Base-by-base conservation (phyloP, 2,329 filamentous ascomycete genomes). In the Blumeriella jaapii region DNA sequence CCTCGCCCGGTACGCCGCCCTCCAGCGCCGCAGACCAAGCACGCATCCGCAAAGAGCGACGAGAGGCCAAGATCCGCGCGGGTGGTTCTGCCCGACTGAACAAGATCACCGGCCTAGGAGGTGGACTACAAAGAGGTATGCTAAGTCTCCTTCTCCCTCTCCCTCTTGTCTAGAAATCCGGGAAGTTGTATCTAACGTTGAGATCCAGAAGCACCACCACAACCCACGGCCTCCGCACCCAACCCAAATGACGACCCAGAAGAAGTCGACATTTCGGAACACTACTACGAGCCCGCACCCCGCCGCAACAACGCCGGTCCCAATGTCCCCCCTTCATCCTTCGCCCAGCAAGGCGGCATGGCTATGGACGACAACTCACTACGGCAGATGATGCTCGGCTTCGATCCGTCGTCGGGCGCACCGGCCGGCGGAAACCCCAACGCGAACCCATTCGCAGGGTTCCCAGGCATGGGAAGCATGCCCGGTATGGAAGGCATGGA, bases 1-100 rank as follows among this genome's bases (percentile, higher is more conserved):
- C 52, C 3, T 46, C 47, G 16, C 29, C 44, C 25, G 45, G 42
- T 44, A 49, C 47, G 11, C 46, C 52, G 26, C 35, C 45, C 11
- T 51, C 52, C 1, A 55, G 69, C 41, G 70, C 72, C 3, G 61
- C 67, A 16, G 73, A 79, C 45, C 77, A 84, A 59, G 78, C 78
- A 23, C 75, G 82, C 29, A 65, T 84, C 39, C 78, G 83, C 48
- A 83, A 85, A 58, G 82, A 87, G 57, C 74, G 81, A 24, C 71
- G 82, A 31, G 78, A 85, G 56, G 82, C 81, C 39, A 89, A 87
- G 65, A 76, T 87, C 59, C 73, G 70, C 50, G 74, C 77, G 31
- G 76, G 78, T 40, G 82, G 79, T 38, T 71, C 74, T 12, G 69
- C 75, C 24, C 65, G 83, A 41, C 61, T 91, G 42, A 77, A 82